Base-by-base conservation (phyloP, 441 rosid species). In the Croton setiger region DNA sequence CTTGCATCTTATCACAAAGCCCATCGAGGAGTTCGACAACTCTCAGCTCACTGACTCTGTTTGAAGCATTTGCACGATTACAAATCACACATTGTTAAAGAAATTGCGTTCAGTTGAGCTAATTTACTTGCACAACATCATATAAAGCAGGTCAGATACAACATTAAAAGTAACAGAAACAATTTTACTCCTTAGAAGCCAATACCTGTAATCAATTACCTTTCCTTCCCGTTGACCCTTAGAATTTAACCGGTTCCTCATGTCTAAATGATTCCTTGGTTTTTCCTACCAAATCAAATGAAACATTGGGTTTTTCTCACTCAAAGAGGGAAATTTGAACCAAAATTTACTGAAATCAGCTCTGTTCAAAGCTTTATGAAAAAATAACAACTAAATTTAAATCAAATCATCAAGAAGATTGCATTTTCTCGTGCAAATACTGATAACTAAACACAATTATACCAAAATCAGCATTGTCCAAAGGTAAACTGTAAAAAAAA, bases 201-300 rank as follows among this genome's bases (percentile, higher is more conserved):
- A 37, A 33, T 83, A 88, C 98, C 92, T 85, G 87, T 92, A 94
- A 78, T 92, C 99, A 64, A 92, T 90, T 45, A 94, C 83, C 79
- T 92, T 92, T 66, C 99, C 98, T 80, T 78, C 80, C 3, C 98
- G 97, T 64, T 92, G 96, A 68, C 98, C 98, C 82, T 84, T 86
- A 39, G 98, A 88, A 71, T 92, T 91, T 69, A 94, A 79, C 4
- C 98, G 86, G 78, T 94, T 87, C 77, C 98, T 84, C 98, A 92
- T 80, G 76, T 94, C 99, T 82, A 92, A 84, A 83, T 94, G 98
- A 84, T 94, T 92, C 75, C 92, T 80, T 17, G 98, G 97, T 68
- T 90, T 90, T 74, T 92, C 98, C 98, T 90, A 11, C 33, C 0
- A 53, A 14, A 58, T 55, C 49, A 48, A 39, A 44, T n/a, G 7